Percentiles rank a stretch among this genome's conserved stretches.
Conservation (phyloP, 2,329 filamentous ascomycete species). For the Ophiostoma perfectum region DNA sequence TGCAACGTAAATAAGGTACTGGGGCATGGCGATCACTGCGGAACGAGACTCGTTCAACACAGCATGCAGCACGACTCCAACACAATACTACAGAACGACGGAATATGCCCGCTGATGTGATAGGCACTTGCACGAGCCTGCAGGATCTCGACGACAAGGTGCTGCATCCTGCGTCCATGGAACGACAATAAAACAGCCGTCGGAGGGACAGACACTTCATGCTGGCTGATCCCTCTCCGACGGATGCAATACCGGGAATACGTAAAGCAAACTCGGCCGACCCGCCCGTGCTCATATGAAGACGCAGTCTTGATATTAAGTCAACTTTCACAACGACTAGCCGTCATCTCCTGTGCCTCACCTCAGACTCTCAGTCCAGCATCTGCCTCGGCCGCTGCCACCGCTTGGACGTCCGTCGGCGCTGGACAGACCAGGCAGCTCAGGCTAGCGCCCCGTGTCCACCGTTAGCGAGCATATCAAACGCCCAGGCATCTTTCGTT, state of each 20-base stretch:
- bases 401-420: slow-evolving; percentile 2
- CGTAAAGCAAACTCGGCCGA: not conserved
- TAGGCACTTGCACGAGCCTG: not conserved
- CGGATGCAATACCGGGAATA: too few relatives aligned
- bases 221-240: too few relatives aligned
- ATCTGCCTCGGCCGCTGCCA: not conserved
- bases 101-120: not conserved
- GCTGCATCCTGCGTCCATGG: not conserved
- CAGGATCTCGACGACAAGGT: not conserved
- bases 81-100: not conserved
- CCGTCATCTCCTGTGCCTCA: not conserved
- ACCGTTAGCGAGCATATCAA: not conserved
- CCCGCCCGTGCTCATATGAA: not conserved
- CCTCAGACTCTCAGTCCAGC: not conserved
- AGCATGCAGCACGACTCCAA: not conserved
- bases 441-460: not conserved
- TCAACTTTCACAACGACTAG: not conserved
- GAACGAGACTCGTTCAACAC: too few relatives aligned
- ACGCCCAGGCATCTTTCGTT: not conserved
- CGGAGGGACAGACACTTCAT: too few relatives aligned
- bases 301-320: not conserved
- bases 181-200: too few relatives aligned
- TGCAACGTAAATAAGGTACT: too few relatives aligned
- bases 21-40: too few relatives aligned
- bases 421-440: not conserved